phyloP scores from a whole-genome alignment of 2,329 filamentous ascomycete genomes.

The Colletotrichum sp. region DNA sequence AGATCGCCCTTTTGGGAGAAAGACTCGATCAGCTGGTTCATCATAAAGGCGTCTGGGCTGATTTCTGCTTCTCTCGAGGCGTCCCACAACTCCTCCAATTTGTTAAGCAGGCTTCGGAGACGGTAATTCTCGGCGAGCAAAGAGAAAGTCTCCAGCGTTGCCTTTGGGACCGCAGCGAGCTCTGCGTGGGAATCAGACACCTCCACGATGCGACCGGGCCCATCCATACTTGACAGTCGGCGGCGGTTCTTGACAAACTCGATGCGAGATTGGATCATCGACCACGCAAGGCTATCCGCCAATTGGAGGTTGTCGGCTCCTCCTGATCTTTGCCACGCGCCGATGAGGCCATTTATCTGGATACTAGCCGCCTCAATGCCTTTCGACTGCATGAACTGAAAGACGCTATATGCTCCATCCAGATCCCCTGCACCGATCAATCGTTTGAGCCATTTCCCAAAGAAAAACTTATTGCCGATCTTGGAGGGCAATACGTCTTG shows the following conservation, averaged over 20 bases:
- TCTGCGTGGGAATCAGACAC: neutral
- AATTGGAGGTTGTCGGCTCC: conserved; percentile 57
- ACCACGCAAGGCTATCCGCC: conserved; percentile 75
- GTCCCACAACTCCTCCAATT: conserved; percentile 65
- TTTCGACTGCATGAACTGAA: conserved; percentile 76
- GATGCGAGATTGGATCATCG: conserved; percentile 75
- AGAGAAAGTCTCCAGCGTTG: conserved; percentile 79
- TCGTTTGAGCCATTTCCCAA: conserved; percentile 87
- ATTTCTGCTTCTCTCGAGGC: conserved; percentile 70
- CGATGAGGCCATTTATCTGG: conserved; percentile 83
- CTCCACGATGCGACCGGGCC: conserved; percentile 30
- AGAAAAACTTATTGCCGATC: conserved; percentile 78
- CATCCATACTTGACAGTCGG: conserved; percentile 29
- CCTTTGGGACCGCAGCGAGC: conserved; percentile 51
- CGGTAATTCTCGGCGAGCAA: conserved; percentile 77
- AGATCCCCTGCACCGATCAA: conserved; percentile 76
- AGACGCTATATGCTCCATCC: conserved; percentile 73
- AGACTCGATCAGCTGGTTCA: conserved; percentile 78
- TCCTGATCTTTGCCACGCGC: conserved; percentile 74
- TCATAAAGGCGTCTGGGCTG: conserved; percentile 73
- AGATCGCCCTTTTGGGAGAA: conserved; percentile 65
- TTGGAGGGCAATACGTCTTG: conserved; percentile 48
- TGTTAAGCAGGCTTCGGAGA: conserved; percentile 61
- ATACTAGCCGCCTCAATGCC: conserved; percentile 73
- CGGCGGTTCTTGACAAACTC: conserved; percentile 62